Evolutionary conservation across 2,329 filamentous ascomycete genomes (phyloP).

Genomic region (Neurospora crassa): DNA sequence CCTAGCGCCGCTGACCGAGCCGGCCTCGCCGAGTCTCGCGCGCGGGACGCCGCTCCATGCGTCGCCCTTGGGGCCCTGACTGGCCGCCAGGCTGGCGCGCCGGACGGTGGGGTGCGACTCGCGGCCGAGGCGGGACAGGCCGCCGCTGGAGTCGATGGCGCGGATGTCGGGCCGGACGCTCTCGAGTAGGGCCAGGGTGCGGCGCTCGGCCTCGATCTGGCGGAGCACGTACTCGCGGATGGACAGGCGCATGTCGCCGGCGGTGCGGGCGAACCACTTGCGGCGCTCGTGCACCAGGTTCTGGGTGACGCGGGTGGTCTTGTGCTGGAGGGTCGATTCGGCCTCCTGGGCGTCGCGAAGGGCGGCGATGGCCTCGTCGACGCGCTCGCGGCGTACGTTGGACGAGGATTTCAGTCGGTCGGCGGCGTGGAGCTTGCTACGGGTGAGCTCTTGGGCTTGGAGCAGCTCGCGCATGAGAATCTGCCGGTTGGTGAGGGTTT

Average conservation of each 20-base stretch:
- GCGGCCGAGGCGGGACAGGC: constrained; percentile 78
- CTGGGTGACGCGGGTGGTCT: constrained; percentile 79
- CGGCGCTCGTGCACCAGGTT: constrained; percentile 84
- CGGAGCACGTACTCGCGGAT: constrained; percentile 89
- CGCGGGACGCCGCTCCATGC: constrained; percentile 93
- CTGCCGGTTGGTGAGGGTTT: constrained; percentile 94
- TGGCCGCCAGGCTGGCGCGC: constrained; percentile 69
- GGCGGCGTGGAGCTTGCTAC: constrained; percentile 73
- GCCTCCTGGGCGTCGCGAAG: constrained; percentile 79
- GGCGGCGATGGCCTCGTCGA: constrained; percentile 89
- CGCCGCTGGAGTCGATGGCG: constrained; percentile 82
- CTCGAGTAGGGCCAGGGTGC: constrained; percentile 87
- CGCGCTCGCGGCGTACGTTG: constrained; percentile 85
- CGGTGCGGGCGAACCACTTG: constrained; percentile 81
- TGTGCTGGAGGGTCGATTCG: constrained; percentile 73
- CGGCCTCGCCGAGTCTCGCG: constrained; percentile 46
- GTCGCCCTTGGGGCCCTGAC: constrained; percentile 95
- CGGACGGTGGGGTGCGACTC: constrained; percentile 72
- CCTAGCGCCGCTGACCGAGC: constrained; percentile 49
- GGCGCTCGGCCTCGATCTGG: constrained; percentile 90
- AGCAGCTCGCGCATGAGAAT: constrained; percentile 89
- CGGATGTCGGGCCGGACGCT: constrained; percentile 87
- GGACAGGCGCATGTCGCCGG: constrained; percentile 70
- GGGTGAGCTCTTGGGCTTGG: constrained; percentile 78
- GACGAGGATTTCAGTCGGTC: constrained; percentile 82